Conservation (phyloP, 1,284 basidiomycete genomes). For the Rhodotorula sp. region DNA sequence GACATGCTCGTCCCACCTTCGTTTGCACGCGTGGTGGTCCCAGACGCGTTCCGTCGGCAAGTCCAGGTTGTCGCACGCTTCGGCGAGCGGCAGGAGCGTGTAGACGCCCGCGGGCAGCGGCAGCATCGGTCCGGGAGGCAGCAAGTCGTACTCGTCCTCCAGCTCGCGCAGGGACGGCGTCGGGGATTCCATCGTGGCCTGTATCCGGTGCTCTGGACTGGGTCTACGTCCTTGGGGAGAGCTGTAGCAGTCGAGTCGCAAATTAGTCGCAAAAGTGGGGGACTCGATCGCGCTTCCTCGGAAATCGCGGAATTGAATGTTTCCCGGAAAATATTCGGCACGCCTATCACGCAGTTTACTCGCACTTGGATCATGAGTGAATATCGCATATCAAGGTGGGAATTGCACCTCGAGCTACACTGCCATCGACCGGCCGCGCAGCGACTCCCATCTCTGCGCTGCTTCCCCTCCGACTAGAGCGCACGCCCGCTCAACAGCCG, state of each 20-base stretch:
- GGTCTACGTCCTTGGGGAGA: neutral
- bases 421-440: neutral
- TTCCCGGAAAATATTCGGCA: too few relatives aligned
- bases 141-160: neutral
- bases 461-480: neutral
- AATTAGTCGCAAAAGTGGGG: too few relatives aligned
- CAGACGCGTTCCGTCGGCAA: conserved; percentile 36
- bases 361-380: too few relatives aligned
- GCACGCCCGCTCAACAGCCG: neutral
- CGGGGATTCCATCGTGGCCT: neutral
- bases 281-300: too few relatives aligned
- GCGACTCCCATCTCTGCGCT: neutral
- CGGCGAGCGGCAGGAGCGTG: conserved; percentile 40
- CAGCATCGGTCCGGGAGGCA: conserved; percentile 7
- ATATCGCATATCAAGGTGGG: too few relatives aligned
- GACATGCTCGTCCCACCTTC: conserved; percentile 15
- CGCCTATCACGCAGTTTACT: too few relatives aligned
- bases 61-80: conserved; percentile 38
- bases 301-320: too few relatives aligned
- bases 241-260: too few relatives aligned
- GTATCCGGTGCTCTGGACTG: neutral
- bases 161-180: too few relatives aligned
- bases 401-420: too few relatives aligned
- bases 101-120: conserved; percentile 36
- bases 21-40: conserved; percentile 11